Conservation (phyloP, 257 asterid species). For the Solanum virginianum region DNA sequence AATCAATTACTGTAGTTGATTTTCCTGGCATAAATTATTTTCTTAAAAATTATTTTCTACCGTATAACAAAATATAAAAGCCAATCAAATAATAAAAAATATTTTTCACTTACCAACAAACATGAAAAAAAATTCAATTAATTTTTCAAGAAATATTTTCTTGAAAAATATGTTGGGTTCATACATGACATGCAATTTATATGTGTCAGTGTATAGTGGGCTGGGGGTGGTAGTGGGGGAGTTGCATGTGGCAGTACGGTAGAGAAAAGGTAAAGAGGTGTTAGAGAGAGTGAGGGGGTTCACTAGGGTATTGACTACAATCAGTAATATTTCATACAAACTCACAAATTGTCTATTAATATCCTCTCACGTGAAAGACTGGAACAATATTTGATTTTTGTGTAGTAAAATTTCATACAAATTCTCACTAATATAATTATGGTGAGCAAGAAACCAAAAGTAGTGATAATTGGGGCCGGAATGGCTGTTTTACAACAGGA, state of each 20-base stretch:
- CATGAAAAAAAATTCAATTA: no score
- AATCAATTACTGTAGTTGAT: no score
- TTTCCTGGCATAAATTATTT: no score
- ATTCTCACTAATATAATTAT: conserved; percentile 10
- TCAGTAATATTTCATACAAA: conserved; percentile 2
- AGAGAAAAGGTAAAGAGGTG: not conserved
- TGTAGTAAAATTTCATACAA: conserved; percentile 1
- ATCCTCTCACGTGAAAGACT: no score
- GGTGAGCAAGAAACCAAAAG: conserved; percentile 50
- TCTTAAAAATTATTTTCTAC: no score
- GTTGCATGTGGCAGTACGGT: not conserved
- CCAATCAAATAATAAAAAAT: no score
- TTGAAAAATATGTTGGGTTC: no score
- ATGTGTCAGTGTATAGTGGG: not conserved
- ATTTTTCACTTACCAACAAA: no score
- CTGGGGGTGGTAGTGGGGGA: not conserved
- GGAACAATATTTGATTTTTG: conserved; percentile 1
- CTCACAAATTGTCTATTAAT: no score
- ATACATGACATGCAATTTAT: no score
- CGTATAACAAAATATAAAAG: no score
- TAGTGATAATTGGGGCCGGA: conserved; percentile 92
- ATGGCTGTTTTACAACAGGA: conserved; percentile 57
- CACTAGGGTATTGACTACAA: not conserved
- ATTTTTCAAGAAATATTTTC: no score
- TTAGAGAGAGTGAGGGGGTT: not conserved